Evolutionary conservation across 805 yeast species (phyloP).

Genomic region (Saturnispora halmiae): DNA sequence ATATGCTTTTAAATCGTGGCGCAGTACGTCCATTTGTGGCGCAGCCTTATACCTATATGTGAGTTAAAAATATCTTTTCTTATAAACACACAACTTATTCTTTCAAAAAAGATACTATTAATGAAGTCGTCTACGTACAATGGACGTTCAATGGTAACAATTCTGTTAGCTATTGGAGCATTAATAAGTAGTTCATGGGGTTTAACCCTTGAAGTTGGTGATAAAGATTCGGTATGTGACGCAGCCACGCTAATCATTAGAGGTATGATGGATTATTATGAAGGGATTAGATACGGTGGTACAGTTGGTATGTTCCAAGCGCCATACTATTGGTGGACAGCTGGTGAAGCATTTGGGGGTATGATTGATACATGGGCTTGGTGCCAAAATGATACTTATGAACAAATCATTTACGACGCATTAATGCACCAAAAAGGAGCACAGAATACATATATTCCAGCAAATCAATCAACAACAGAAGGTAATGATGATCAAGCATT

Average conservation of each 20-base stretch:
- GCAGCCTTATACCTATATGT: no score
- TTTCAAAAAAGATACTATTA: no score
- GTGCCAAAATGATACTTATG: constrained; percentile 60
- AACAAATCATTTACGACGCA: constrained; percentile 48
- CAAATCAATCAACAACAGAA: constrained; percentile 73
- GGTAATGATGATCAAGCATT: constrained; percentile 93
- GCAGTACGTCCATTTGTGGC: no score
- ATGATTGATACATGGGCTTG: constrained; percentile 65
- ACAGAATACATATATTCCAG: constrained; percentile 62
- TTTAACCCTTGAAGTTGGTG: constrained; percentile 18
- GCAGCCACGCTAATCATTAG: constrained; percentile 54
- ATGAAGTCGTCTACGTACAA: no score
- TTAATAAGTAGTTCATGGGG: no score
- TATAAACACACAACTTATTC: no score
- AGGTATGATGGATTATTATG: constrained; percentile 79
- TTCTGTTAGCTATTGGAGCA: no score
- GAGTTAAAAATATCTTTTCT: no score
- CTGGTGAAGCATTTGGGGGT: constrained; percentile 69
- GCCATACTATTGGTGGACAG: constrained; percentile 91
- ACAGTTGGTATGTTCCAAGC: constrained; percentile 60
- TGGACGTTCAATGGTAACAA: no score
- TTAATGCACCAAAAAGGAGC: constrained; percentile 57
- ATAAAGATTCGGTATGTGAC: constrained; percentile 26
- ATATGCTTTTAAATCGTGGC: no score
- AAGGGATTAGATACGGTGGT: constrained; percentile 55